These are phyloP conservation scores for Tylopilus balloui DNA, from an alignment of 768 basidiomycete species.

Conservation along the genomic window DNA sequence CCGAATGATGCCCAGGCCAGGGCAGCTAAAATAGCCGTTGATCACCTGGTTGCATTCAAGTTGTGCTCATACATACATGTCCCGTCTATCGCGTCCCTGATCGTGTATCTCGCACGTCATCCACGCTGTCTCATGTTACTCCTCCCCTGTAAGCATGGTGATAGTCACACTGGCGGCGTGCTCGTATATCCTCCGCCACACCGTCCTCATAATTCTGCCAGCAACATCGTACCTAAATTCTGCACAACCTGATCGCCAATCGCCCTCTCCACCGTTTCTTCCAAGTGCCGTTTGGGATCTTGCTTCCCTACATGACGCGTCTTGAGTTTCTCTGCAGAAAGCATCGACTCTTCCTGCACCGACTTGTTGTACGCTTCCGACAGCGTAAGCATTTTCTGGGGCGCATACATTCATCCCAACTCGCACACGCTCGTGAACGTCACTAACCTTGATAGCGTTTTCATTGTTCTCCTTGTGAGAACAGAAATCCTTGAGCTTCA, in stretches of 20 bases:
- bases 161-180: not conserved
- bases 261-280: conserved; percentile 95
- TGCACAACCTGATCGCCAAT: conserved; percentile 98
- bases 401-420: conserved; percentile 18
- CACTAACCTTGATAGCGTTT: conserved; percentile 84
- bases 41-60: not conserved
- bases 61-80: not conserved
- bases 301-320: conserved; percentile 97
- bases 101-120: not conserved
- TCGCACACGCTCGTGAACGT: conserved; percentile 11
- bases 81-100: conserved; percentile 10
- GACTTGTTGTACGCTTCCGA: conserved; percentile 97
- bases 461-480: conserved; percentile 86
- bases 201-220: conserved; percentile 72
- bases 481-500: conserved; percentile 88
- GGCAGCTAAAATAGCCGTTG: conserved; percentile 5
- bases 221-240: conserved; percentile 89
- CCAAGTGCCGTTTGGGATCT: conserved; percentile 96
- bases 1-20: conserved; percentile 22
- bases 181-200: not conserved
- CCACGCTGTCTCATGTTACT: not conserved
- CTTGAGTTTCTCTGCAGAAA: conserved; percentile 90
- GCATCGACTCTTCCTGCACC: conserved; percentile 95
- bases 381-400: conserved; percentile 75
- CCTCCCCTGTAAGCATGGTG: not conserved